Conservation (phyloP, 345 rosid species). For the Camelina neglecta region DNA sequence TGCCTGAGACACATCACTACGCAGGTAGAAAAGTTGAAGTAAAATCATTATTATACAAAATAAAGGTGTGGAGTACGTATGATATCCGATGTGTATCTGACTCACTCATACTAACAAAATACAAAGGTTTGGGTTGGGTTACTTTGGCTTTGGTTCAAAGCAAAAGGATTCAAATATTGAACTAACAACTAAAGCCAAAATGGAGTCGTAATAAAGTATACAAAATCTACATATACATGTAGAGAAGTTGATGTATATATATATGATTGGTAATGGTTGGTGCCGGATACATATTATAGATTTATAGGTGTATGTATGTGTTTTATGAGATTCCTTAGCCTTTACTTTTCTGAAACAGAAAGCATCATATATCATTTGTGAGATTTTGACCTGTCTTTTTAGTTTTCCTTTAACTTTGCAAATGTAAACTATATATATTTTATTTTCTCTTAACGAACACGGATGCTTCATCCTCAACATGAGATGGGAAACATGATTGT, state of each 20-base stretch:
- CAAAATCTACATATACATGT: constrained; percentile 10
- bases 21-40: constrained; percentile 24
- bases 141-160: constrained; percentile 43
- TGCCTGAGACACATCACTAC: constrained; percentile 11
- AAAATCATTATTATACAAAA: background rate
- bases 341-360: constrained; percentile 41
- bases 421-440: background rate
- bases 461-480: constrained; percentile 38
- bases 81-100: constrained; percentile 16
- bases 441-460: constrained; percentile 37
- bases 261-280: constrained; percentile 33
- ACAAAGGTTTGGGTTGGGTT: constrained; percentile 33
- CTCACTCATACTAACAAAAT: constrained; percentile 17
- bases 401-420: constrained; percentile 1
- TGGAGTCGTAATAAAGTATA: constrained; percentile 26
- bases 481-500: constrained; percentile 35
- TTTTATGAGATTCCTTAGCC: constrained; percentile 39
- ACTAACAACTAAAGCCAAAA: constrained; percentile 41
- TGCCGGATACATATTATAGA: background rate
- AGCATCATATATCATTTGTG: constrained; percentile 31
- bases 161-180: constrained; percentile 34
- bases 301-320: background rate
- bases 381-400: constrained; percentile 21
- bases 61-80: background rate
- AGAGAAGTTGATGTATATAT: constrained; percentile 7